These are phyloP conservation scores for Pythium phragmiticola DNA, from an alignment of 352 stramenopile genomes.

Conservation along the genomic window DNA sequence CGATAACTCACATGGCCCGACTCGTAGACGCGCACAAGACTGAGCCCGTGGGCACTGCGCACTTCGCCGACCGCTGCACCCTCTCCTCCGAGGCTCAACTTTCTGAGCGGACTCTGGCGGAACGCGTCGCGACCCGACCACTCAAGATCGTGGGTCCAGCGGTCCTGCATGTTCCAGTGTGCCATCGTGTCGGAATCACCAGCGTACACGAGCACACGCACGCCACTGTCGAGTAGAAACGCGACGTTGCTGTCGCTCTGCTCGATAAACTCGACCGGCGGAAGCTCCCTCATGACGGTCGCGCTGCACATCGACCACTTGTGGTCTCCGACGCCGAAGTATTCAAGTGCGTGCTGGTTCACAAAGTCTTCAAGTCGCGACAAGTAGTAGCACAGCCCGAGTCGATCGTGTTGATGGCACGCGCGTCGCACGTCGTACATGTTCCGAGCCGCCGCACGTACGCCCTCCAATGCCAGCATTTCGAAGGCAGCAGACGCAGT, in stretches of 20 bases:
- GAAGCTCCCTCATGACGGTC: conserved; percentile 21
- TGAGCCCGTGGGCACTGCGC: conserved; percentile 48
- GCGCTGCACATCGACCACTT: conserved; percentile 55
- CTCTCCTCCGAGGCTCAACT: conserved; percentile 25
- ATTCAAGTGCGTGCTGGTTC: conserved; percentile 42
- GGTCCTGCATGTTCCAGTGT: conserved; percentile 68
- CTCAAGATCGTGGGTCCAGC: conserved; percentile 51
- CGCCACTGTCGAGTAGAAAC: conserved; percentile 39
- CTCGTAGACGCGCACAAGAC: conserved; percentile 62
- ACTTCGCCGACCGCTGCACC: conserved; percentile 35
- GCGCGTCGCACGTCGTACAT: conserved; percentile 64
- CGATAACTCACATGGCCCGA: conserved; percentile 61
- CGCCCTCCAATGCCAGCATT: conserved; percentile 6
- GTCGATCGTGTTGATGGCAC: conserved; percentile 47
- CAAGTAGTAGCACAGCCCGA: conserved; percentile 69
- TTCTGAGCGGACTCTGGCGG: conserved; percentile 8
- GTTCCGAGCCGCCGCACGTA: conserved; percentile 41
- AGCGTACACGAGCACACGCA: conserved; percentile 74
- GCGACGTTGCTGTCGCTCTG: conserved; percentile 62
- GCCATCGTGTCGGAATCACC: conserved; percentile 68
- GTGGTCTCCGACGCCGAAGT: conserved; percentile 39
- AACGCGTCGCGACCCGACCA: conserved; percentile 49
- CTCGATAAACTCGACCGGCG: conserved; percentile 41
- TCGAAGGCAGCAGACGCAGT: conserved; percentile 23
- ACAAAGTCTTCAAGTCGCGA: conserved; percentile 54